These are phyloP conservation scores for Beauveria sp. DNA, from an alignment of 2,329 filamentous ascomycete species.

Conservation along the genomic window DNA sequence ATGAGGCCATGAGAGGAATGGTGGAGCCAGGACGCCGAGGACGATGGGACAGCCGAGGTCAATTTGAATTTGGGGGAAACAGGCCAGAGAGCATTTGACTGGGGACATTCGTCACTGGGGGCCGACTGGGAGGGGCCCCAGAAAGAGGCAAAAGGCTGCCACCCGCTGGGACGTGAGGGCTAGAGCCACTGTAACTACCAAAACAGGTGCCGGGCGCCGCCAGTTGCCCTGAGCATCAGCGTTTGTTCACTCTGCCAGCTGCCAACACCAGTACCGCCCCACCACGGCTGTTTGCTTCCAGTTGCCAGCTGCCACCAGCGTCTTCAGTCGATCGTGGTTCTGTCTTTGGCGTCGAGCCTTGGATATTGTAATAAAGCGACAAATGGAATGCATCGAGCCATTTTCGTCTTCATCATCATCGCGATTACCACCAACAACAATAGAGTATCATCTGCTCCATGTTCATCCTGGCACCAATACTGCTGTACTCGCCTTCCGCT, in stretches of 20 bases:
- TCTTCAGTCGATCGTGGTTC: background rate
- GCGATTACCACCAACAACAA: background rate
- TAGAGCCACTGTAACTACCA: too few species aligned
- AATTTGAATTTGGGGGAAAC: background rate
- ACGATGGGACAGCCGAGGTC: slow-evolving; percentile 11
- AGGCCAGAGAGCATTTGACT: slow-evolving; percentile 3
- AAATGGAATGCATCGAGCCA: background rate
- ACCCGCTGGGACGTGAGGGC: too few species aligned
- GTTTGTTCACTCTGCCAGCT: background rate
- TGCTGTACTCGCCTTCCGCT: background rate
- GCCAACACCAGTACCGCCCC: background rate
- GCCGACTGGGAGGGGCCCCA: background rate
- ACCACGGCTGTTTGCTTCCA: background rate
- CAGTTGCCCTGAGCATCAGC: slow-evolving; percentile 8
- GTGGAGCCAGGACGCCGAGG: slow-evolving; percentile 10
- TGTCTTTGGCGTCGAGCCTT: background rate
- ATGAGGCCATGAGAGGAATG: slow-evolving; percentile 9
- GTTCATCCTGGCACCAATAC: background rate
- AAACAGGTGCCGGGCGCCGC: background rate
- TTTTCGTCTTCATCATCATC: background rate
- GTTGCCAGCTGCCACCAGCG: background rate
- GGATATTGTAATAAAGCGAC: background rate
- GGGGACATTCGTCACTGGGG: background rate
- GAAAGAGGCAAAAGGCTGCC: background rate
- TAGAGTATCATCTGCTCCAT: background rate